These are phyloP conservation scores for Penicillium sp. DNA, from an alignment of 2,329 filamentous ascomycete species.

Conservation along the genomic window DNA sequence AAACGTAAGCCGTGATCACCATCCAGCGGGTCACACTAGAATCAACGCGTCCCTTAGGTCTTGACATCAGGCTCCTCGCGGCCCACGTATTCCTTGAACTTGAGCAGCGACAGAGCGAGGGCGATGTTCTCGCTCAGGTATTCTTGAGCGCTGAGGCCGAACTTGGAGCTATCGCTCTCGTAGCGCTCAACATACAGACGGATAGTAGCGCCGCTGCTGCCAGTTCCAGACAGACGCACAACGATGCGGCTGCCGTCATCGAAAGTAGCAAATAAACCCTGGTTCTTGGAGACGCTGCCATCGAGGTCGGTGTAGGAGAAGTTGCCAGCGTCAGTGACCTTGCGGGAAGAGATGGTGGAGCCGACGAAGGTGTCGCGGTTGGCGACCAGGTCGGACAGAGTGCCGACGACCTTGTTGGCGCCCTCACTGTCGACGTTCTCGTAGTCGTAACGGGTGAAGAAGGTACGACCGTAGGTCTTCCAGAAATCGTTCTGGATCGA, in stretches of 20 bases:
- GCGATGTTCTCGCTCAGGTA: constrained; percentile 89
- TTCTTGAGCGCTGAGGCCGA: constrained; percentile 80
- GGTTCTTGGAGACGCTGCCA: constrained; percentile 90
- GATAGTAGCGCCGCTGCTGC: constrained; percentile 92
- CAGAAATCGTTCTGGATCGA: constrained; percentile 98
- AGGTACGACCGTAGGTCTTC: constrained; percentile 91
- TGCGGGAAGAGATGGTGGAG: constrained; percentile 75
- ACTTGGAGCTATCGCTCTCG: constrained; percentile 74
- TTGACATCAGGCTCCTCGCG: constrained; percentile 93
- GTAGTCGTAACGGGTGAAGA: constrained; percentile 99
- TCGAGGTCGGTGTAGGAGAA: constrained; percentile 99
- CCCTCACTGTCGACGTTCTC: constrained; percentile 90
- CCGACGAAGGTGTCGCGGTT: constrained; percentile 73
- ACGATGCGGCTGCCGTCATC: constrained; percentile 93
- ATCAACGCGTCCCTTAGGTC: constrained; percentile 59
- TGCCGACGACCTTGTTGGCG: constrained; percentile 82
- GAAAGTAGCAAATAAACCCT: constrained; percentile 92
- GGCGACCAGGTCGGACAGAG: constrained; percentile 74
- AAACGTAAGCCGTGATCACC: constrained; percentile 21
- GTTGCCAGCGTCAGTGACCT: constrained; percentile 85
- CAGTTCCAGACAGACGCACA: constrained; percentile 90
- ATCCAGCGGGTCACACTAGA: constrained; percentile 25
- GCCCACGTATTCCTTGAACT: constrained; percentile 91
- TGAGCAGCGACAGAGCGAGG: constrained; percentile 78
- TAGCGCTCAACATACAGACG: constrained; percentile 97